Evolutionary conservation across 2,329 filamentous ascomycete genomes (phyloP).

Genomic region (Clonostachys byssicola): DNA sequence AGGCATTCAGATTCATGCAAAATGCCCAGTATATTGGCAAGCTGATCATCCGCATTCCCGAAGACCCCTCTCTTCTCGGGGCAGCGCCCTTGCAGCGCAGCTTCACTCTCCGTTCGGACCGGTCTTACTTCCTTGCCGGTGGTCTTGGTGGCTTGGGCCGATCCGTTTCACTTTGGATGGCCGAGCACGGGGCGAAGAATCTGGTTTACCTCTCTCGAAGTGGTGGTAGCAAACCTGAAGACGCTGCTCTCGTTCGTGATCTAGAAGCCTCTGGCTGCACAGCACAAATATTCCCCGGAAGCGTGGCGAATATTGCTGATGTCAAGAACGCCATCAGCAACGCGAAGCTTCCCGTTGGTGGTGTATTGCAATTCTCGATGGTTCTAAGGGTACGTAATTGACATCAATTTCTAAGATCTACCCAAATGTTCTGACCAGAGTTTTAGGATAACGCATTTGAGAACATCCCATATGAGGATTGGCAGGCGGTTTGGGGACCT

Average conservation of each 20-base stretch:
- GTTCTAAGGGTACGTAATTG: slow-evolving; percentile 15
- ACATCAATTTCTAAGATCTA: background rate
- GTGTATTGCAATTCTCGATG: slow-evolving; percentile 30
- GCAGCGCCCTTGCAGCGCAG: background rate
- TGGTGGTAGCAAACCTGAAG: slow-evolving; percentile 17
- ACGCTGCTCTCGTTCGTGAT: slow-evolving; percentile 10
- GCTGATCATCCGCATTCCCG: slow-evolving; percentile 24
- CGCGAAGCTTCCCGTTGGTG: slow-evolving; percentile 23
- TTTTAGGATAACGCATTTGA: slow-evolving; percentile 19
- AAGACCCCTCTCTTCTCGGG: no score
- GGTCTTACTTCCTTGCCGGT: slow-evolving; percentile 21
- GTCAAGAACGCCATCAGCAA: slow-evolving; percentile 3
- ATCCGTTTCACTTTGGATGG: slow-evolving; percentile 40
- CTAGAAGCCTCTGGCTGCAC: slow-evolving; percentile 5
- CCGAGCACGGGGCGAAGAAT: slow-evolving; percentile 38
- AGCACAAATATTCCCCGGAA: background rate
- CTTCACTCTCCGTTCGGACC: slow-evolving; percentile 8
- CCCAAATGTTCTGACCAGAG: no score
- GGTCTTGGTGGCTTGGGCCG: slow-evolving; percentile 23
- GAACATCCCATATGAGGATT: slow-evolving; percentile 19
- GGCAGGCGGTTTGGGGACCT: slow-evolving; percentile 19
- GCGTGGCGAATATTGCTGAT: background rate
- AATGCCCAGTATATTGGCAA: slow-evolving; percentile 33
- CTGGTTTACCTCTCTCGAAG: slow-evolving; percentile 44
- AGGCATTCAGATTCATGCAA: slow-evolving; percentile 38